Evolutionary conservation across 768 basidiomycete genomes (phyloP), one percentile per base, ranked within the genome.

Genomic region (Lactifluus hygrophoroides): DNA sequence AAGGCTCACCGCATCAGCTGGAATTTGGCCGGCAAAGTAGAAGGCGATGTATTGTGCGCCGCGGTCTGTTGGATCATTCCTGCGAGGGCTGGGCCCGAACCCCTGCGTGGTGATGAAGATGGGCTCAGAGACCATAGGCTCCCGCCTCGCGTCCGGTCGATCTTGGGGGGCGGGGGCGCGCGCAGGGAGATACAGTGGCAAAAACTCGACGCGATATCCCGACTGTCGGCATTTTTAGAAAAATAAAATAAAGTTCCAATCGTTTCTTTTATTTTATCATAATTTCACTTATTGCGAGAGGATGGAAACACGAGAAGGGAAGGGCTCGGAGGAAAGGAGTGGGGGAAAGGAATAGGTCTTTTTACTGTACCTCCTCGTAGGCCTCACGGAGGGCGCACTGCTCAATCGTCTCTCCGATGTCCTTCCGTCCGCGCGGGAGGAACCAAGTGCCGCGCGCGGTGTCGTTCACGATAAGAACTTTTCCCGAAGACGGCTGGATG

Each of bases 361-460:
- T 32, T 40, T 40, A 40, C 40, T 19, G 48, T 57, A 83, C 84
- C 78, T 86, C 84, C 66, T 86, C 84, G 65, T 83, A 80, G 4
- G 80, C 84, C 70, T 86, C 85, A 45, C 85, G 71, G 40, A 86
- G 67, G 0, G 80, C 84, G 0, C 84, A 67, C 46, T 76, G 67
- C 65, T 85, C 84, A 27, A 85, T 67, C 2, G 76, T 77, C 71
- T 88, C 85, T 5, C 83, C 83, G 0, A 80, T 63, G 66, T 88
- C 85, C 68, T 86, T 88, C 46, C 85, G 69, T 8, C 85, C 85
- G 51, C 76, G 76, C 0, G 85, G 85, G 3, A 86, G 72, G 66
- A 86, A 84, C 76, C 77, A 86, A n/a, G 71, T 66, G 8, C 21
- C 1, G 8, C 2, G 11, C 23, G 42, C 40, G 5, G 51, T 48